Conservation (phyloP, 306 rosid species). For the Astragalus membranaceus region DNA sequence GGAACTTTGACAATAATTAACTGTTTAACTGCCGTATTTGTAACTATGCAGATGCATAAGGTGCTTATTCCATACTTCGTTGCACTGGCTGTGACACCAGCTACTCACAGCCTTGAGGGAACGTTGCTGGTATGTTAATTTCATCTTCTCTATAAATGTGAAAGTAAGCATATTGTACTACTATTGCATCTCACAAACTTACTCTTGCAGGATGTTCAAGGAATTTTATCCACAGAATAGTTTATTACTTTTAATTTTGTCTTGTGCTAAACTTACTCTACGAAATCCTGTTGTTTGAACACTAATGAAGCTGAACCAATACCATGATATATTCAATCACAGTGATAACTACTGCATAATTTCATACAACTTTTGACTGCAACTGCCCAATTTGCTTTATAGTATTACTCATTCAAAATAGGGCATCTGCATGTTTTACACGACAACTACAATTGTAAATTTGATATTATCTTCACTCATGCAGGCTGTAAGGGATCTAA, state of each 20-base stretch:
- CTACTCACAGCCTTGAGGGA: constrained; percentile 85
- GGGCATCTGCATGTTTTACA: background rate
- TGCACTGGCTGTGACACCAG: constrained; percentile 66
- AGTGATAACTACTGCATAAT: background rate
- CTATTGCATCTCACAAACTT: background rate
- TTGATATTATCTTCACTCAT: constrained; percentile 3
- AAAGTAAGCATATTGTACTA: constrained; percentile 1
- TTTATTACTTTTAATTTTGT: background rate
- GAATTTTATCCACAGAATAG: background rate
- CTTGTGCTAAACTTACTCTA: background rate
- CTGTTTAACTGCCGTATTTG: constrained; percentile 1
- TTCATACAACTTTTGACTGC: background rate
- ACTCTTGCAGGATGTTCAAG: background rate
- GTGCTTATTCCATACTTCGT: constrained; percentile 76
- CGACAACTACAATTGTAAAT: background rate
- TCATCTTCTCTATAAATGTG: constrained; percentile 6
- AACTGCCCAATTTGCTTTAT: background rate
- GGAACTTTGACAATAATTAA: background rate
- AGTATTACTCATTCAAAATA: background rate
- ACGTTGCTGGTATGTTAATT: constrained; percentile 70
- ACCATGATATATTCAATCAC: background rate
- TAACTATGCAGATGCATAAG: constrained; percentile 67
- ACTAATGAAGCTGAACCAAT: background rate
- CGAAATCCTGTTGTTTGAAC: background rate
- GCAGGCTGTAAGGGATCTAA: constrained; percentile 95